Base-by-base conservation (phyloP, 345 rosid species). In the Eucalyptus dawsonii region DNA sequence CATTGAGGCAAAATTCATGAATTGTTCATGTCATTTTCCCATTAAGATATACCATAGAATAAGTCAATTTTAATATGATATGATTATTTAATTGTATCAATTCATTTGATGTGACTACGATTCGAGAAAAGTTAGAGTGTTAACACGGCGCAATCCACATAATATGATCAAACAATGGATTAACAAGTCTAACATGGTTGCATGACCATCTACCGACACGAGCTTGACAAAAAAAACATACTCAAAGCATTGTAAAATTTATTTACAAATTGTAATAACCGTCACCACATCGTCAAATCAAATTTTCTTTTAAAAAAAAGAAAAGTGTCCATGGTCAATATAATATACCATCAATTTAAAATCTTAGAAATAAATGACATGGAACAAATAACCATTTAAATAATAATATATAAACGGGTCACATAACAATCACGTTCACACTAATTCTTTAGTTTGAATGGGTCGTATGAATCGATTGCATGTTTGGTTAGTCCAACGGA, bases 1-100 rank as follows among this genome's bases (percentile, higher is more conserved):
- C 6, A 37, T 3, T 11, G 5, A 0, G 12, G 2, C 2, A 10
- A 37, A 37, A 13, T 72, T 6, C 27, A 21, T 37, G 8, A 4
- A 76, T 37, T 37, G 0, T 37, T 37, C 2, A 3, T 37, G 8
- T 37, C 5, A 11, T 37, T 76, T 76, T 19, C 4, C 21, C 7
- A 17, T 69, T 17, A 69, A 17, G 11, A 14, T 34, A 37, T 76
- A 6, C 14, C 5, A 5, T 4, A 40, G 2, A 37, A 37, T 25
- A 76, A 5, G 7, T 11, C 83, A 5, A 10, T 69, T 67, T 9
- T 1, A 4, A 69, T 2, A 4, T 17, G 24, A 34, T 3, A 69
- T 34, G 21, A 69, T 16, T 17, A 34, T 37, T 17, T 67, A 67
- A 65, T n/a, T 12, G 15, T 4, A 14, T 65, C 19, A 65, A 14